A percentile compares a stretch with the other conserved stretches of the same genome.
Conservation (phyloP, 2,329 filamentous ascomycete genomes). For the Escovopsis sp. region DNA sequence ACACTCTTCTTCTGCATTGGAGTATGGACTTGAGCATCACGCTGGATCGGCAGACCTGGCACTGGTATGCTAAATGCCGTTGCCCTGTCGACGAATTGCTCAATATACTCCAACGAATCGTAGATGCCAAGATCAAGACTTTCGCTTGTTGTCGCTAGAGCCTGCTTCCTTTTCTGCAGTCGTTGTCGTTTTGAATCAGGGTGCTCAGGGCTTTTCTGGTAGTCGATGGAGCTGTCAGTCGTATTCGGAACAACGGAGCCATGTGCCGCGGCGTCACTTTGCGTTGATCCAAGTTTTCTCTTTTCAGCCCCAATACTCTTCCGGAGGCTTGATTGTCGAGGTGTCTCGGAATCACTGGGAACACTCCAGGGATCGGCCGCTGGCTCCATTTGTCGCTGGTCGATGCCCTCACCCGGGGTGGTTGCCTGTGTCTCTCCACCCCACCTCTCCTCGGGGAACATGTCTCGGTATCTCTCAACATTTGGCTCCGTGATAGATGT, state of each 20-base stretch:
- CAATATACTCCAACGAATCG: no score
- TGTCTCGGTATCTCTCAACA: slow-evolving; percentile 5
- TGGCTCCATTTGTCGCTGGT: not conserved
- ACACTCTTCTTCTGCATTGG: slow-evolving; percentile 19
- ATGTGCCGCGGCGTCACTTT: no score
- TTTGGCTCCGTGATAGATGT: slow-evolving; percentile 16
- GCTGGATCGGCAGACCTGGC: slow-evolving; percentile 10
- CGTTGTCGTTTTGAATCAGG: slow-evolving; percentile 12
- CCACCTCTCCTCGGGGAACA: slow-evolving; percentile 5
- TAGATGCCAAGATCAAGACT: no score
- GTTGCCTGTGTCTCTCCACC: slow-evolving; percentile 19
- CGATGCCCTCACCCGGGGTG: slow-evolving; percentile 9
- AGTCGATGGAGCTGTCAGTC: not conserved
- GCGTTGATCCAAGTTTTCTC: no score
- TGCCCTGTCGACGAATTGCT: no score
- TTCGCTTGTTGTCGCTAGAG: no score
- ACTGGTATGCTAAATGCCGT: slow-evolving; percentile 3
- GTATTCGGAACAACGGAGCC: no score
- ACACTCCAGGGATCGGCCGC: slow-evolving; percentile 24
- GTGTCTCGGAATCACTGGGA: slow-evolving; percentile 25
- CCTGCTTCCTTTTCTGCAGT: slow-evolving; percentile 1
- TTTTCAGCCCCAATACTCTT: no score
- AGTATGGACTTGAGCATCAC: slow-evolving; percentile 19
- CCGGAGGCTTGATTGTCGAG: not conserved
- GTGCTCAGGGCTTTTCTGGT: slow-evolving; percentile 1